Base-by-base conservation (phyloP, 2,329 filamentous ascomycete species). In the Clonostachys chloroleuca region DNA sequence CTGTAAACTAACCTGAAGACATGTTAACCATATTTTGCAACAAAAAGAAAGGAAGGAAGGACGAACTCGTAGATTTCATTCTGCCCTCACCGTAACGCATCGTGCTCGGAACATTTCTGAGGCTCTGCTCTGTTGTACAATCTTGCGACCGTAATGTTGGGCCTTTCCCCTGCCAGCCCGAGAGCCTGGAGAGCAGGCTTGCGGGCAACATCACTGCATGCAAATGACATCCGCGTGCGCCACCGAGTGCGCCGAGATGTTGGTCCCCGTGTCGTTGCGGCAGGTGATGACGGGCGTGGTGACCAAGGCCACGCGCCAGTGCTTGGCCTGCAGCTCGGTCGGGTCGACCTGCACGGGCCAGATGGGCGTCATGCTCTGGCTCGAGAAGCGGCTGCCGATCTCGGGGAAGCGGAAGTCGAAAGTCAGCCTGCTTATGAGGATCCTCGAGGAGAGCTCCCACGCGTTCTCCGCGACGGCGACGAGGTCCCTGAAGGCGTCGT, bases 211-310 rank as follows among this genome's bases (percentile, higher is more conserved):
- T 57, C 54, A 73, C 57, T 70, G 66, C 73, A 77, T 76, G 56
- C 74, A 68, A 49, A 77, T 59, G 3, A 78, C 74, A 48, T 75
- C 71, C 2, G 73, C 68, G 57, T 73, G 61, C 37, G 68, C 59
- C 18, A 78, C 62, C 7, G 69, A 69, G 47, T 69, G 71, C 3
- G 70, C 66, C 24, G 68, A 65, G 42, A 76, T 70, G 46, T 67
- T 69, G 41, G 60, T 56, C 13, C 72, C 74, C 3, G 63, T 69
- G 36, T 81, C 77, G 51, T 79, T 77, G 34, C 77, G 69, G 54
- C 77, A 70, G 3, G 75, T 80, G 42, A 81, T 70, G 9, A 74
- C 69, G 1, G 78, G 78, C 0, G 78, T 80, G 6, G 77, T 73
- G 30, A 77, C 73, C 2, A 80, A 65, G 46, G 73, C 72, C n/a